phyloP scores from a whole-genome alignment of 768 basidiomycete species.

The Boletus eberwhitei region DNA sequence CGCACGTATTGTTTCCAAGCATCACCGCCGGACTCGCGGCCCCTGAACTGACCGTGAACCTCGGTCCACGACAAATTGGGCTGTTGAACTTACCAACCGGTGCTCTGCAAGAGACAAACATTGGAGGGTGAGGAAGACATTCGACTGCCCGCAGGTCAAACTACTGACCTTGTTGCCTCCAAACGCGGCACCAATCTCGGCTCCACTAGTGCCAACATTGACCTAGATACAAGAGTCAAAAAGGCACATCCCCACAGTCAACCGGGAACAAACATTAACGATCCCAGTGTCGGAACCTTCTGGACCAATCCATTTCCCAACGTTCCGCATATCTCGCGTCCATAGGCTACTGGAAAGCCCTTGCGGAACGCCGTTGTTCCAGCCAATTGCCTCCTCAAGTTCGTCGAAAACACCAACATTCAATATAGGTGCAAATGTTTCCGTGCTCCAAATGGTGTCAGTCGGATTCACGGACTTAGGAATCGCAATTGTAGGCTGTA shows the following conservation, averaged over 20 bases:
- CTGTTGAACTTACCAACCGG: conserved; percentile 62
- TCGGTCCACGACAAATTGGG: conserved; percentile 14
- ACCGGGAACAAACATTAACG: conserved; percentile 64
- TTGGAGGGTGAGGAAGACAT: conserved; percentile 9
- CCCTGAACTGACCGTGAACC: conserved; percentile 48
- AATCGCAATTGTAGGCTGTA: conserved; percentile 80
- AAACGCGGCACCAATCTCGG: conserved; percentile 83
- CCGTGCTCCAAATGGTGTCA: conserved; percentile 68
- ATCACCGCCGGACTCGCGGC: conserved; percentile 94
- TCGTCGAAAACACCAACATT: conserved; percentile 85
- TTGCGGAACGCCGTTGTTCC: conserved; percentile 89
- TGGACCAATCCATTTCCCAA: conserved; percentile 92
- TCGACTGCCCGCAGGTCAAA: conserved; percentile 12
- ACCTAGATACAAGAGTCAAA: conserved; percentile 37
- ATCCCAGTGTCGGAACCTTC: conserved; percentile 89
- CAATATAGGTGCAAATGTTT: conserved; percentile 87
- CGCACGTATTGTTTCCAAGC: conserved; percentile 98
- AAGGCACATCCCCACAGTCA: background rate
- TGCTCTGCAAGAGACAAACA: conserved; percentile 50
- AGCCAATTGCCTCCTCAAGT: conserved; percentile 79
- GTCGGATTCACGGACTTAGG: conserved; percentile 53
- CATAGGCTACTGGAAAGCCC: conserved; percentile 91
- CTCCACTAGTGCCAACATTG: conserved; percentile 66
- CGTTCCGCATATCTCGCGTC: conserved; percentile 78
- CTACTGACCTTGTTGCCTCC: conserved; percentile 83